Conservation (phyloP, 2,329 filamentous ascomycete species). For the Talaromyces sp. region DNA sequence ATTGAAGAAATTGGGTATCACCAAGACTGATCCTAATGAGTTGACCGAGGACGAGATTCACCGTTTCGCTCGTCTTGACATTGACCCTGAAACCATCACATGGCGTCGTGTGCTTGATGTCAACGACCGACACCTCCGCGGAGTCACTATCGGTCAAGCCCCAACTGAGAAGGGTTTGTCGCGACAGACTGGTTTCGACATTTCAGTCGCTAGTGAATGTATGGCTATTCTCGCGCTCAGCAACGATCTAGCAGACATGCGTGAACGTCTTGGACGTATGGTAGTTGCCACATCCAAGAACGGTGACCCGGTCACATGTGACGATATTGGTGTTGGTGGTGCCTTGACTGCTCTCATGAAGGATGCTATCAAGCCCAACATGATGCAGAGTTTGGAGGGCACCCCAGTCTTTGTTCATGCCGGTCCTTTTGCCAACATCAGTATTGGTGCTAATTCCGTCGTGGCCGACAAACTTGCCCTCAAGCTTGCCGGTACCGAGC, state of each 20-base stretch:
- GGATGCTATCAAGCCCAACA: slow-evolving; percentile 96
- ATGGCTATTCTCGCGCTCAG: slow-evolving; percentile 97
- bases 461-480: slow-evolving; percentile 92
- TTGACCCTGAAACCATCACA: slow-evolving; percentile 94
- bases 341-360: slow-evolving; percentile 93
- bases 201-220: slow-evolving; percentile 94
- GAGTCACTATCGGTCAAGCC: slow-evolving; percentile 83
- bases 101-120: slow-evolving; percentile 96
- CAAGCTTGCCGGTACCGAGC: slow-evolving; percentile 91
- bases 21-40: slow-evolving; percentile 89
- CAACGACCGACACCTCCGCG: slow-evolving; percentile 89
- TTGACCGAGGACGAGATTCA: slow-evolving; percentile 84
- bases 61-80: slow-evolving; percentile 89
- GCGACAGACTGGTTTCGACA: slow-evolving; percentile 91
- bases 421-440: slow-evolving; percentile 97
- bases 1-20: slow-evolving; percentile 90
- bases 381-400: slow-evolving; percentile 97
- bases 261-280: slow-evolving; percentile 91
- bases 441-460: slow-evolving; percentile 92
- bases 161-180: slow-evolving; percentile 85
- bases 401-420: slow-evolving; percentile 97
- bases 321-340: slow-evolving; percentile 89
- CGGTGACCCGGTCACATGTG: slow-evolving; percentile 90
- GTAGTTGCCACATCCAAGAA: slow-evolving; percentile 82
- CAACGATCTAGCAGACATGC: slow-evolving; percentile 81